Percentiles rank a stretch among this genome's conserved stretches.
Evolutionary conservation across 2,329 filamentous ascomycete genomes (phyloP).

Genomic region (Fusarium sulawesiense): DNA sequence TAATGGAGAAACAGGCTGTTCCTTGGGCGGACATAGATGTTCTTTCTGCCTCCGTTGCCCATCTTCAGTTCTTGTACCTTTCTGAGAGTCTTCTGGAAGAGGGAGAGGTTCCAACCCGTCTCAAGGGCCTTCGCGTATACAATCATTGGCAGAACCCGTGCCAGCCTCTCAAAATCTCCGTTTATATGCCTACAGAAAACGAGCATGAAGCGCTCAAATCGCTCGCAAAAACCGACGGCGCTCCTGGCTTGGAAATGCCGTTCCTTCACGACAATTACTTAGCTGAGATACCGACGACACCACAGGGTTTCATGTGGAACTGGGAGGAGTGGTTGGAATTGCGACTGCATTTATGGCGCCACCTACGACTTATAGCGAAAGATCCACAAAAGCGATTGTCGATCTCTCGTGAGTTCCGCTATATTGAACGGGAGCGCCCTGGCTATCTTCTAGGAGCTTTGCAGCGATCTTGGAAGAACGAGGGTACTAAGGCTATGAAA

Average conservation of each 20-base stretch:
- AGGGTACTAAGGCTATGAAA: neutral
- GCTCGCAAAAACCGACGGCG: neutral
- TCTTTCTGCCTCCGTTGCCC: slow-evolving; percentile 9
- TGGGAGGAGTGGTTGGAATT: slow-evolving; percentile 36
- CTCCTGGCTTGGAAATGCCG: neutral
- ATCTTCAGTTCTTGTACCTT: slow-evolving; percentile 35
- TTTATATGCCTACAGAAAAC: slow-evolving; percentile 32
- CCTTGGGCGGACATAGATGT: neutral
- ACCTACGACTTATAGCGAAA: slow-evolving; percentile 1
- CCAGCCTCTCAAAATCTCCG: neutral
- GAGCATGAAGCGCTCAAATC: slow-evolving; percentile 23
- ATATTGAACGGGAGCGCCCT: slow-evolving; percentile 16
- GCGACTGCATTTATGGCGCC: slow-evolving; percentile 8
- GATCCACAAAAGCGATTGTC: neutral
- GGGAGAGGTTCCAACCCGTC: neutral
- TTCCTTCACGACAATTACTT: slow-evolving; percentile 30
- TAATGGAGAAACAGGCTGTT: slow-evolving; percentile 1
- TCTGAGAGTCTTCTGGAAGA: slow-evolving; percentile 17
- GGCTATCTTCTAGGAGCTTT: slow-evolving; percentile 17
- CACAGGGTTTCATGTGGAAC: neutral
- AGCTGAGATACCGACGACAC: slow-evolving; percentile 3
- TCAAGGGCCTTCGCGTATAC: slow-evolving; percentile 8
- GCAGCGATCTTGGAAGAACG: slow-evolving; percentile 11
- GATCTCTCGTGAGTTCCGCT: slow-evolving; percentile 15
- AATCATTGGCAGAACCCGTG: slow-evolving; percentile 1